phyloP scores from a whole-genome alignment of 331 rosid species.

The Malus hybrid region DNA sequence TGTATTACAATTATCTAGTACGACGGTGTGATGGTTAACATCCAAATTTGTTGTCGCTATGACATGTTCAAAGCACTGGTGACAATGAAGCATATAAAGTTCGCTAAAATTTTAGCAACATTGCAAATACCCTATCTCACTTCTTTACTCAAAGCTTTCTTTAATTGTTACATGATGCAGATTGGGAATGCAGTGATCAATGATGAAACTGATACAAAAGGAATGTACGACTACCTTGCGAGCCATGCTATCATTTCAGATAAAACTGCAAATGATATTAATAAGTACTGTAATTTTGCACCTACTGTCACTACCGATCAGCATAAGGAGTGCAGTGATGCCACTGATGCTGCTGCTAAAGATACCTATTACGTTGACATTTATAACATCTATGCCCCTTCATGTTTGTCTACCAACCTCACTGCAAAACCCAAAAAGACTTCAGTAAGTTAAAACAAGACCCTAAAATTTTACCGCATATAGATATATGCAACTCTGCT shows the following conservation, averaged over 20 bases:
- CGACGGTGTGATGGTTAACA: background rate
- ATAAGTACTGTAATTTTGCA: slow-evolving; percentile 40
- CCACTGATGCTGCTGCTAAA: background rate
- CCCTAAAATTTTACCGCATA: background rate
- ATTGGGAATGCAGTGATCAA: slow-evolving; percentile 85
- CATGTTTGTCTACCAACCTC: slow-evolving; percentile 31
- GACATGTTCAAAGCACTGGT: background rate
- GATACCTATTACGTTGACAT: slow-evolving; percentile 25
- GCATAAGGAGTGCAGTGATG: slow-evolving; percentile 14
- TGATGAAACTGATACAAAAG: slow-evolving; percentile 50
- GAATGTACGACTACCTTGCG: slow-evolving; percentile 62
- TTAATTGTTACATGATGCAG: slow-evolving; percentile 20
- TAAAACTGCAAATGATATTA: slow-evolving; percentile 13
- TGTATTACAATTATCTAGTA: background rate
- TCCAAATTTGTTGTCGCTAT: background rate
- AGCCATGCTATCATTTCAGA: slow-evolving; percentile 61
- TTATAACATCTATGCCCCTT: slow-evolving; percentile 71
- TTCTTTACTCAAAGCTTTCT: background rate
- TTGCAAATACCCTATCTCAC: background rate
- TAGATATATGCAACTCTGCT: background rate
- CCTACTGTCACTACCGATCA: background rate
- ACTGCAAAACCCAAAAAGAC: slow-evolving; percentile 38
- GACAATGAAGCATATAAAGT: background rate
- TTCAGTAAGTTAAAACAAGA: slow-evolving; percentile 33
- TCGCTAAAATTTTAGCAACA: background rate